Conservation (phyloP, 2,329 filamentous ascomycete genomes). For the Nemania bipapillata region DNA sequence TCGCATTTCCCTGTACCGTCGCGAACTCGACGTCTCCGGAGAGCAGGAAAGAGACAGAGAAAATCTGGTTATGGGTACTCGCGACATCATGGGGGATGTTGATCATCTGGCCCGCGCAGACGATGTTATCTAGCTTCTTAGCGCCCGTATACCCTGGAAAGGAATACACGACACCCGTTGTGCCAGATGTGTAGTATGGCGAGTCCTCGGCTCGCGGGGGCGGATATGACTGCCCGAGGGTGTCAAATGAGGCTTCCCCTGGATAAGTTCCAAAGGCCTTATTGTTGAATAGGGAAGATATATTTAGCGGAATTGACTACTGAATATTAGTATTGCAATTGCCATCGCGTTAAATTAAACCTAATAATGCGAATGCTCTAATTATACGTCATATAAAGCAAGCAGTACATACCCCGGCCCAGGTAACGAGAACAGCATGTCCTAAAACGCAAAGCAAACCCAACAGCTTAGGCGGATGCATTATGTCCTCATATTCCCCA, state of each 20-base stretch:
- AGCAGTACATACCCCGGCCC: constrained; percentile 7
- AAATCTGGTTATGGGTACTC: constrained; percentile 42
- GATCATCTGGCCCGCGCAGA: constrained; percentile 57
- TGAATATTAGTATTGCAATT: constrained; percentile 7
- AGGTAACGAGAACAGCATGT: not conserved
- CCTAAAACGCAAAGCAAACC: not conserved
- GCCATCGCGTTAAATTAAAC: not conserved
- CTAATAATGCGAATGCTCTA: too few species aligned
- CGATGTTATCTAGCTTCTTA: constrained; percentile 56
- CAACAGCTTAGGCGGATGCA: constrained; percentile 6
- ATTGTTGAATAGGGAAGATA: constrained; percentile 58
- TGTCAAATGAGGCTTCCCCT: constrained; percentile 60
- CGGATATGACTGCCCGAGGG: constrained; percentile 57
- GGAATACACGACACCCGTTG: constrained; percentile 56
- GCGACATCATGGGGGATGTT: constrained; percentile 41
- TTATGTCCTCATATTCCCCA: not conserved
- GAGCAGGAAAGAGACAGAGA: constrained; percentile 58
- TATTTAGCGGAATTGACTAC: constrained; percentile 49
- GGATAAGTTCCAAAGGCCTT: constrained; percentile 59
- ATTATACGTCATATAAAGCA: not conserved
- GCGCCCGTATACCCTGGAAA: constrained; percentile 57
- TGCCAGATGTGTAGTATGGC: constrained; percentile 53
- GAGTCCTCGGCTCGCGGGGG: constrained; percentile 47
- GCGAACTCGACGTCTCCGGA: constrained; percentile 56
- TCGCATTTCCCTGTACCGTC: constrained; percentile 56